Evolutionary conservation across 345 rosid species (phyloP).

Genomic region (Pugionium cornutum): DNA sequence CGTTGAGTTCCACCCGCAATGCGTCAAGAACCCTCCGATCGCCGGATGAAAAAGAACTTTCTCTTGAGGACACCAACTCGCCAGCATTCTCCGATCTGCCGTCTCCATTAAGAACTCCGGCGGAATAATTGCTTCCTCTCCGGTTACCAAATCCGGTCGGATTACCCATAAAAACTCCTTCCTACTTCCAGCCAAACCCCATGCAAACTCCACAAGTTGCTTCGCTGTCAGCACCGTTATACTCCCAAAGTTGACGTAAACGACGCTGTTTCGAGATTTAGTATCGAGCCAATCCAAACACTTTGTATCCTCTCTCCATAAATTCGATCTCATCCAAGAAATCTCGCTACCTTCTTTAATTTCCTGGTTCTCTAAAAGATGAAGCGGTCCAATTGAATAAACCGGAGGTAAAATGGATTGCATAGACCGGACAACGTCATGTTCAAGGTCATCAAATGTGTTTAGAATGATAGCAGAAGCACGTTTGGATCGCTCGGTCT

Average conservation of each 20-base stretch:
- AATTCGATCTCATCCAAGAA: conserved; percentile 42
- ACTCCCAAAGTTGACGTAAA: too few species aligned
- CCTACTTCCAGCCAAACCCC: conserved; percentile 55
- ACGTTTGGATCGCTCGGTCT: conserved; percentile 40
- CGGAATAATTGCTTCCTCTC: conserved; percentile 30
- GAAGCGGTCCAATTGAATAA: conserved; percentile 40
- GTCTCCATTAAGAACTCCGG: too few species aligned
- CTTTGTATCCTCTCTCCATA: conserved; percentile 58
- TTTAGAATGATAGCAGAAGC: conserved; percentile 38
- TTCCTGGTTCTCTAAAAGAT: conserved; percentile 36
- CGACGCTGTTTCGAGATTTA: conserved; percentile 37
- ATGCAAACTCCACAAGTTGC: conserved; percentile 60
- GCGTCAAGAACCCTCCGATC: conserved; percentile 45
- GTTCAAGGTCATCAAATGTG: conserved; percentile 46
- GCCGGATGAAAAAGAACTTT: conserved; percentile 53
- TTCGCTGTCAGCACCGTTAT: conserved; percentile 36
- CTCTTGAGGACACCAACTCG: too few species aligned
- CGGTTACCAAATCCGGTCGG: conserved; percentile 56
- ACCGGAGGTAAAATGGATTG: conserved; percentile 35
- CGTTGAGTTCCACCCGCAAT: too few species aligned
- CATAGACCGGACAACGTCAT: conserved; percentile 38
- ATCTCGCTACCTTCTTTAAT: conserved; percentile 17
- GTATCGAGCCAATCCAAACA: conserved; percentile 58
- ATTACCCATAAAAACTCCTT: conserved; percentile 48
- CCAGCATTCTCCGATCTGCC: too few species aligned